Evolutionary conservation across 2,329 filamentous ascomycete genomes (phyloP).

Genomic region (Talaromyces rugulosus): DNA sequence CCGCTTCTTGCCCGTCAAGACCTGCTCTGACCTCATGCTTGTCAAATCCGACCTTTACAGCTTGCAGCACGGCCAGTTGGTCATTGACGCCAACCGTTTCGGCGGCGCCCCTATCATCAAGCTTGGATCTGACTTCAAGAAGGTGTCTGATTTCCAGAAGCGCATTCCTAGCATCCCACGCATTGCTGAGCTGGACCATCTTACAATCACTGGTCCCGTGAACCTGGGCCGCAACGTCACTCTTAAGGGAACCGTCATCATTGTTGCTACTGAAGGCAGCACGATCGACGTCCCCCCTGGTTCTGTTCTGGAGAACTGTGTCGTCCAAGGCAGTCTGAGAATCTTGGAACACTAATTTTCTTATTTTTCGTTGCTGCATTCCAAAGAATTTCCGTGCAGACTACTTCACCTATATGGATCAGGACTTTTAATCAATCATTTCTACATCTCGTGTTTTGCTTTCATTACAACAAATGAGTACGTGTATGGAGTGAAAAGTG

Average conservation of each 20-base stretch:
- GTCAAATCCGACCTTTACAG: conserved; percentile 99
- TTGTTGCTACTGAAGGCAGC: conserved; percentile 94
- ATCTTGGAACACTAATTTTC: conserved; percentile 59
- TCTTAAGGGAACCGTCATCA: conserved; percentile 96
- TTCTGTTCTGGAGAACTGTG: conserved; percentile 96
- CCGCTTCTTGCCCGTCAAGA: conserved; percentile 99
- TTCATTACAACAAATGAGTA: background rate
- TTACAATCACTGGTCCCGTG: conserved; percentile 96
- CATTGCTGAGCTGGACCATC: conserved; percentile 58
- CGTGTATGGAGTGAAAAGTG: background rate
- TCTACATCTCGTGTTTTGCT: background rate
- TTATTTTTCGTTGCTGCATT: conserved; percentile 5
- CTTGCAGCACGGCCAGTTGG: conserved; percentile 94
- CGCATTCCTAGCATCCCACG: conserved; percentile 48
- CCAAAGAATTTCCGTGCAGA: background rate
- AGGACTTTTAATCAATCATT: background rate
- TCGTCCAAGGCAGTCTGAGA: conserved; percentile 92
- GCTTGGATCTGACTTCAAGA: conserved; percentile 99
- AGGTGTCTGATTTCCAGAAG: conserved; percentile 74
- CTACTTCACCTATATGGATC: background rate
- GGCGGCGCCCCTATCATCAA: conserved; percentile 97
- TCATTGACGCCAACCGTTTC: conserved; percentile 95
- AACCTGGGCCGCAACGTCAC: conserved; percentile 95
- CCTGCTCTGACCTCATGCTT: conserved; percentile 97
- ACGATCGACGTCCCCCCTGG: conserved; percentile 97